A percentile compares a stretch with the other conserved stretches of the same genome.
phyloP scores from a whole-genome alignment of 331 rosid species.

The Malus hybrid region DNA sequence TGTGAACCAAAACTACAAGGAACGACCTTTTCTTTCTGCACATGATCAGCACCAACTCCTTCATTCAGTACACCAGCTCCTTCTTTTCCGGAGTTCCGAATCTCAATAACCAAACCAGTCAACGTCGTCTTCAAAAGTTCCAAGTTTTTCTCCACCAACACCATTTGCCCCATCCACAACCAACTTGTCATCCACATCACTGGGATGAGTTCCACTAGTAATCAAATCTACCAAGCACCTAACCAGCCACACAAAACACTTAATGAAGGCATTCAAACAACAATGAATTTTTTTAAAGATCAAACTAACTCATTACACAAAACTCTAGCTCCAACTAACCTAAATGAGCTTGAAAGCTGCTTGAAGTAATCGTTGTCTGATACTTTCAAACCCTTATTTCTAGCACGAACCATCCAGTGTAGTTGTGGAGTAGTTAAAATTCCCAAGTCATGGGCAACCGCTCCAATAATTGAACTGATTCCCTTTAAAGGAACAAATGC shows the following conservation, averaged over 20 bases:
- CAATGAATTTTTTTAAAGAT: background rate
- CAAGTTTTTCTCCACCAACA: conserved; percentile 80
- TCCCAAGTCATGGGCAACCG: conserved; percentile 61
- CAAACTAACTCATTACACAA: background rate
- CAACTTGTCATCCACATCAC: conserved; percentile 33
- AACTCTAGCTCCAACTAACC: conserved; percentile 34
- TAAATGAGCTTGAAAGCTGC: conserved; percentile 62
- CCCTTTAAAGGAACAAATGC: conserved; percentile 50
- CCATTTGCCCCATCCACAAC: conserved; percentile 93
- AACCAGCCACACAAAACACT: conserved; percentile 37
- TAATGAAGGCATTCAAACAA: background rate
- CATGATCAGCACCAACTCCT: conserved; percentile 95
- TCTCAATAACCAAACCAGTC: conserved; percentile 50
- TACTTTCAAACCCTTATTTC: conserved; percentile 46
- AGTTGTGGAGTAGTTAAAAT: conserved; percentile 80
- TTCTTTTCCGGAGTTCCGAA: conserved; percentile 65
- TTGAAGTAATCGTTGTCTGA: conserved; percentile 63
- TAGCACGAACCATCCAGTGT: conserved; percentile 91
- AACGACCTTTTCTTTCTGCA: conserved; percentile 89
- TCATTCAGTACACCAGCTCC: conserved; percentile 71
- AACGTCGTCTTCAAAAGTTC: conserved; percentile 39
- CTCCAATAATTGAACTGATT: conserved; percentile 61
- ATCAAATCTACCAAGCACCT: conserved; percentile 83
- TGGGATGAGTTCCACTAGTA: conserved; percentile 30
- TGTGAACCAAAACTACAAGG: conserved; percentile 58